Evolutionary conservation across 169 alveolate species (phyloP).

Genomic region (Perkinsus olseni): DNA sequence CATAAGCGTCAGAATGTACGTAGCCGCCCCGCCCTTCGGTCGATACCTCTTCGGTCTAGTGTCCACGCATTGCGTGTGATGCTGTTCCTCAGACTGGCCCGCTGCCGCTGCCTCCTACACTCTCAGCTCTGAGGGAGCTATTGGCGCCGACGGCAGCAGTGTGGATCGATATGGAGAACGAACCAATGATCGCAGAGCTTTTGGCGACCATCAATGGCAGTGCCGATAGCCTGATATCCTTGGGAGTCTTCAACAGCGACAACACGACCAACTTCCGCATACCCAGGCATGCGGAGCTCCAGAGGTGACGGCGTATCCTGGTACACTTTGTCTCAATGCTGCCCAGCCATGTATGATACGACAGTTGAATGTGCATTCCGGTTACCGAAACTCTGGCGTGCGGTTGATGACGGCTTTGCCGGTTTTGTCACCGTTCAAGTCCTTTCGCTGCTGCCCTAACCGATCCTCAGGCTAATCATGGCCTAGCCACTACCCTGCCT

Average conservation of each 20-base stretch:
- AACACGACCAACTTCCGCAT: neutral
- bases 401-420: neutral
- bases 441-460: neutral
- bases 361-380: no score
- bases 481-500: no score
- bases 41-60: neutral
- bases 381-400: no score
- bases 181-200: neutral
- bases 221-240: neutral
- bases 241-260: neutral
- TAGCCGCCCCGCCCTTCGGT: neutral
- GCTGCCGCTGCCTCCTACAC: neutral
- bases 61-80: neutral
- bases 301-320: neutral
- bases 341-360: no score
- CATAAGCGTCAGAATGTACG: neutral
- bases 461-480: no score
- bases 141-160: neutral
- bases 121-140: neutral
- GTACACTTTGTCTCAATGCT: no score
- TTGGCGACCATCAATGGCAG: neutral
- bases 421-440: neutral
- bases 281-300: neutral
- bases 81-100: neutral
- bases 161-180: neutral